Conservation (phyloP, 2,329 filamentous ascomycete species). For the Fusarium caatingaense region DNA sequence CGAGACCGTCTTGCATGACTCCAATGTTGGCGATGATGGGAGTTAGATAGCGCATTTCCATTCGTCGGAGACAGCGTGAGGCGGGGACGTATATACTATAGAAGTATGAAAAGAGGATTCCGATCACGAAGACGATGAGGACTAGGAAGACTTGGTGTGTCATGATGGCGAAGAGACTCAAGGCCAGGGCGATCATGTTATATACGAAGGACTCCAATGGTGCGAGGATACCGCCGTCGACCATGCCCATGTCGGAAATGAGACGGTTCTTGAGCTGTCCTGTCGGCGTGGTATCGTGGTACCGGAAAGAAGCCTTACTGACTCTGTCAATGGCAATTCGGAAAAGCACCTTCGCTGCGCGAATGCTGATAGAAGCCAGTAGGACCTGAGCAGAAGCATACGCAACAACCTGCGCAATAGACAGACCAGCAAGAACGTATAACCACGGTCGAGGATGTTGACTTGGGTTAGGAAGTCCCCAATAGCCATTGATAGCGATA, state of each 20-base stretch:
- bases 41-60: conserved; percentile 90
- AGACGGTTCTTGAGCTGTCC: conserved; percentile 92
- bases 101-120: conserved; percentile 74
- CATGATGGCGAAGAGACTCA: conserved; percentile 81
- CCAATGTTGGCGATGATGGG: conserved; percentile 95
- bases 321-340: conserved; percentile 77
- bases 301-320: conserved; percentile 84
- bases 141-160: conserved; percentile 83
- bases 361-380: conserved; percentile 82
- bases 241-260: conserved; percentile 88
- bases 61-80: conserved; percentile 82
- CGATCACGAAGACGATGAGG: conserved; percentile 75
- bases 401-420: conserved; percentile 67
- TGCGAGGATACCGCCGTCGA: conserved; percentile 85
- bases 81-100: conserved; percentile 84
- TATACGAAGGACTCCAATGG: conserved; percentile 79
- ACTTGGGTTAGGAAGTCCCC: conserved; percentile 69
- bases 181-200: conserved; percentile 75
- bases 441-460: conserved; percentile 80
- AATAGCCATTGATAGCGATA: conserved; percentile 29
- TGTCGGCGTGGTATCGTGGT: conserved; percentile 90
- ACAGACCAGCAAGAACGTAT: conserved; percentile 74
- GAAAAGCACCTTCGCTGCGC: conserved; percentile 81
- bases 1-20: conserved; percentile 84
- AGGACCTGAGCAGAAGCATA: conserved; percentile 72